Evolutionary conservation across 495 filamentous ascomycete genomes (phyloP).

Genomic region (Podospora didyma): DNA sequence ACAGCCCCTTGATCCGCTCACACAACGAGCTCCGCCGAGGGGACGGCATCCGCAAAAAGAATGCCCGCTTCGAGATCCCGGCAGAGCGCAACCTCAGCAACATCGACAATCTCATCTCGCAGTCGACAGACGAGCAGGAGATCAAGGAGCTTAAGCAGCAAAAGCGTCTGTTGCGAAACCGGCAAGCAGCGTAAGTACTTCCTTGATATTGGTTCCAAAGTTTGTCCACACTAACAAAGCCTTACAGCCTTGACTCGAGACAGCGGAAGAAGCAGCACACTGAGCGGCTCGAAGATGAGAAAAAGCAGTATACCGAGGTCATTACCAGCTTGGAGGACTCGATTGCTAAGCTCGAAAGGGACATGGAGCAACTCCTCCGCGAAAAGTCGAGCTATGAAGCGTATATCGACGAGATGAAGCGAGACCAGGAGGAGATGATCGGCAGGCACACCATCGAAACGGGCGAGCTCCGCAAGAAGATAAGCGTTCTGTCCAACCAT

Average conservation of each 20-base stretch:
- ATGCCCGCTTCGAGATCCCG: constrained; percentile 96
- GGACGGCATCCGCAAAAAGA: constrained; percentile 98
- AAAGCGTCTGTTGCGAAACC: constrained; percentile 89
- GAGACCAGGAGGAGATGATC: constrained; percentile 91
- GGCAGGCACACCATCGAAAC: constrained; percentile 88
- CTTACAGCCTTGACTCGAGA: constrained; percentile 79
- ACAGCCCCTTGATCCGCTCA: constrained; percentile 71
- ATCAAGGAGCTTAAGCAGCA: constrained; percentile 98
- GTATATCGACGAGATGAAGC: constrained; percentile 69
- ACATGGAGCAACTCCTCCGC: constrained; percentile 61
- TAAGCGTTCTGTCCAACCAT: constrained; percentile 81
- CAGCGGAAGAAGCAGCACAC: constrained; percentile 99
- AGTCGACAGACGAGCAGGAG: constrained; percentile 86
- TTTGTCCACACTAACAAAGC: constrained; percentile 30
- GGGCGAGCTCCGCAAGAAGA: constrained; percentile 91
- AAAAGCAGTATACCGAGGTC: constrained; percentile 76
- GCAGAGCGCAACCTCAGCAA: constrained; percentile 88
- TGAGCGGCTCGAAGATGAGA: constrained; percentile 93
- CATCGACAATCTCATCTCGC: constrained; percentile 88
- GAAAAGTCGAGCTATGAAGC: constrained; percentile 69
- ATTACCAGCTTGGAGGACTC: constrained; percentile 80
- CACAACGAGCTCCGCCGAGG: constrained; percentile 77
- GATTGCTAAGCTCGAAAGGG: constrained; percentile 59
- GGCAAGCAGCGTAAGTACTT: constrained; percentile 85
- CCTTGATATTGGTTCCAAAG: constrained; percentile 16